Percentiles rank a stretch among this genome's conserved stretches.
Conservation (phyloP, 352 stramenopile species). For the Globisporangium abappressorium region DNA sequence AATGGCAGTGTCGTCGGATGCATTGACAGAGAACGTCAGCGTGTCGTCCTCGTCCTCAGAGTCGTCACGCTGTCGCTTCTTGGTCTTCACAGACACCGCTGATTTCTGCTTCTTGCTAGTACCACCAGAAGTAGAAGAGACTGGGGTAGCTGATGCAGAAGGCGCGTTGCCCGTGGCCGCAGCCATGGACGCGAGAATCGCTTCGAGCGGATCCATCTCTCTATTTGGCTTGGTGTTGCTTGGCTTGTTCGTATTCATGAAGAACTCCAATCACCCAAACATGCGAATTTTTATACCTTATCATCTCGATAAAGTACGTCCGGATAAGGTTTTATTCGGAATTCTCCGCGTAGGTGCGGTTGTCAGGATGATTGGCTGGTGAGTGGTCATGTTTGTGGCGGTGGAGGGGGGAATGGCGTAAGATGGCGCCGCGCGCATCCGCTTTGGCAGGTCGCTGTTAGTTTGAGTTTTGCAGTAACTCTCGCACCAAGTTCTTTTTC, state of each 20-base stretch:
- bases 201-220: slow-evolving; percentile 54
- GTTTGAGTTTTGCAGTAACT: slow-evolving; percentile 88
- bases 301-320: slow-evolving; percentile 12
- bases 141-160: not conserved
- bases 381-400: not conserved
- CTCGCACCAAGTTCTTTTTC: slow-evolving; percentile 34
- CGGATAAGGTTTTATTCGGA: slow-evolving; percentile 9
- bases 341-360: slow-evolving; percentile 1
- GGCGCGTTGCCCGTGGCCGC: slow-evolving; percentile 63
- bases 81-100: slow-evolving; percentile 10
- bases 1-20: slow-evolving; percentile 24
- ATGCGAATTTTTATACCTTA: not conserved
- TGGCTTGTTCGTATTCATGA: not conserved
- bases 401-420: not conserved
- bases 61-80: slow-evolving; percentile 33
- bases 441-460: slow-evolving; percentile 13
- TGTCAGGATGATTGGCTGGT: slow-evolving; percentile 13
- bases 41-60: slow-evolving; percentile 9
- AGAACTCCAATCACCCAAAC: slow-evolving; percentile 1
- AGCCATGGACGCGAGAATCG: slow-evolving; percentile 82
- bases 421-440: not conserved
- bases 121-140: not conserved
- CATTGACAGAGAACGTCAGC: not conserved
- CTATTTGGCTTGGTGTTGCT: not conserved
- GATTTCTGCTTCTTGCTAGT: not conserved